Percentiles rank a stretch among this genome's conserved stretches.
Conservation (phyloP, 352 stramenopile species). For the Bremia lactucae region DNA sequence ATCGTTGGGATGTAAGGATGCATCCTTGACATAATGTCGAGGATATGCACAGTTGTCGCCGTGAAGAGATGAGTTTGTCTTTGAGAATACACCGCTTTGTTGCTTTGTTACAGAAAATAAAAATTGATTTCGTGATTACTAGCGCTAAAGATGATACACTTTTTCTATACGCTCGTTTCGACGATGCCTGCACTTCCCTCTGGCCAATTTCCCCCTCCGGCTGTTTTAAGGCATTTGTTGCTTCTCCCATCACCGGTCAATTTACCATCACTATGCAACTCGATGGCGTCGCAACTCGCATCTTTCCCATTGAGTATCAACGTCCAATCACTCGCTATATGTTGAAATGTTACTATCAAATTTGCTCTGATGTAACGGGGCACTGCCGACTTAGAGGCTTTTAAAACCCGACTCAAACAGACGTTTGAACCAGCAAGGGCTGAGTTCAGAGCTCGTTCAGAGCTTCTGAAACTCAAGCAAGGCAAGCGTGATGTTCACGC, state of each 20-base stretch:
- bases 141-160: not conserved
- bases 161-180: conserved; percentile 36
- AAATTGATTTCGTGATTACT: conserved; percentile 24
- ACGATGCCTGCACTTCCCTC: conserved; percentile 16
- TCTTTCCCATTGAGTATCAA: conserved; percentile 31
- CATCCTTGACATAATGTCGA: conserved; percentile 3
- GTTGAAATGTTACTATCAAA: conserved; percentile 66
- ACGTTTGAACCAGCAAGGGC: no score
- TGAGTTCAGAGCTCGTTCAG: no score
- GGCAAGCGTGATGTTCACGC: no score
- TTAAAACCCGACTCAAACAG: no score
- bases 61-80: conserved; percentile 12
- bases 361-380: conserved; percentile 36
- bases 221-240: conserved; percentile 51
- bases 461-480: no score
- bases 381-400: no score
- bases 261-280: conserved; percentile 25
- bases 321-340: conserved; percentile 21
- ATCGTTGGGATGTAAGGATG: conserved; percentile 15
- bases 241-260: conserved; percentile 34
- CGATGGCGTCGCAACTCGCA: conserved; percentile 2
- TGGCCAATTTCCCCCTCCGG: conserved; percentile 41
- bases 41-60: conserved; percentile 1
- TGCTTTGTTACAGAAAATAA: conserved; percentile 36
- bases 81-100: conserved; percentile 29